A percentile compares a stretch with the other conserved stretches of the same genome.
phyloP scores from a whole-genome alignment of 2,329 filamentous ascomycete genomes.

The Claviceps spartinae region DNA sequence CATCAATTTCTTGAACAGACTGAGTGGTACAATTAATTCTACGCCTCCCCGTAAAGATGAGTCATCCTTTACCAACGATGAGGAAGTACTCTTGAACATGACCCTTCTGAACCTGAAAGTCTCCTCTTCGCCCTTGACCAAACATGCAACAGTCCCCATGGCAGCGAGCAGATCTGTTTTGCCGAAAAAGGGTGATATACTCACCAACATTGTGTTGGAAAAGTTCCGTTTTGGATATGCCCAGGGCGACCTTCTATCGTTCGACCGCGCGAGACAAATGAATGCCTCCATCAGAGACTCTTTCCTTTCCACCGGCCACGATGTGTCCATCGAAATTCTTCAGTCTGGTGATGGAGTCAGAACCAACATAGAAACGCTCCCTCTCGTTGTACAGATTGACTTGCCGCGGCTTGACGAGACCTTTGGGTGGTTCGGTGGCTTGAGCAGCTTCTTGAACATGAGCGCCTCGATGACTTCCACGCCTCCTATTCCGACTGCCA shows the following conservation, averaged over 20 bases:
- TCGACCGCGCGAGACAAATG: conserved; percentile 44
- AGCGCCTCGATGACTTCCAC: conserved; percentile 71
- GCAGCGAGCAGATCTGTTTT: conserved; percentile 2
- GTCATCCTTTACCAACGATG: conserved; percentile 25
- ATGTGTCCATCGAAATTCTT: conserved; percentile 40
- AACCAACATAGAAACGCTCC: conserved; percentile 61
- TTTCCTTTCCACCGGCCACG: conserved; percentile 42
- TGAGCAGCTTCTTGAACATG: conserved; percentile 83
- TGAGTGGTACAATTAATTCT: conserved; percentile 38
- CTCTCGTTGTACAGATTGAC: conserved; percentile 63
- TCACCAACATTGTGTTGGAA: conserved; percentile 33
- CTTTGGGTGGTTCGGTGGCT: conserved; percentile 75
- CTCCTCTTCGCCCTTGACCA: conserved; percentile 5
- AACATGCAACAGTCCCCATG: background rate
- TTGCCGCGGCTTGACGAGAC: conserved; percentile 73
- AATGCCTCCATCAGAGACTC: conserved; percentile 45
- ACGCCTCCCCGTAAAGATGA: conserved; percentile 31
- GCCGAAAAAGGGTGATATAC: conserved; percentile 11
- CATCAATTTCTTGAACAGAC: conserved; percentile 40
- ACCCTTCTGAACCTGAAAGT: conserved; percentile 31
- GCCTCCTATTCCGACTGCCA: conserved; percentile 33
- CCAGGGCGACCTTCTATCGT: conserved; percentile 48
- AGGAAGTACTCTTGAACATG: conserved; percentile 39
- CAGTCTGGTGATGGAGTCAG: conserved; percentile 30
- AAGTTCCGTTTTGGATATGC: conserved; percentile 51